These are phyloP conservation scores for Purpureocillium lavendulum DNA, from an alignment of 2,329 filamentous ascomycete species.

Conservation along the genomic window DNA sequence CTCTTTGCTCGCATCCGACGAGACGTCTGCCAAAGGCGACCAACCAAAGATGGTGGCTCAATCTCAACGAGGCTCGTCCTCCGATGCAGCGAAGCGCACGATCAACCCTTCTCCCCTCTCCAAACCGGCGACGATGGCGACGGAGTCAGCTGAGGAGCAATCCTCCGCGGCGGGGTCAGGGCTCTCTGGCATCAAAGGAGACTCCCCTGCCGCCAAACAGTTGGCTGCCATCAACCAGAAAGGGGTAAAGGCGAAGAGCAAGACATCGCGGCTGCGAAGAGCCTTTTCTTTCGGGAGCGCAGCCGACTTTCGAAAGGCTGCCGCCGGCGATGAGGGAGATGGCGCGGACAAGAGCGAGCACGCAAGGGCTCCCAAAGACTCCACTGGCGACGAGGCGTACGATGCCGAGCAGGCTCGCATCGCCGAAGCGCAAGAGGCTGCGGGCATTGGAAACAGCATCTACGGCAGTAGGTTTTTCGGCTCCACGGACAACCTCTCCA, in stretches of 20 bases:
- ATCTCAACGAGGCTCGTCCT: constrained; percentile 53
- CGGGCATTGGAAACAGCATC: constrained; percentile 85
- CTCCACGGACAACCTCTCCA: constrained; percentile 90
- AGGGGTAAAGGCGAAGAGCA: constrained; percentile 69
- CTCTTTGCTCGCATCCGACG: constrained; percentile 40
- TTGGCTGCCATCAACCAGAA: constrained; percentile 82
- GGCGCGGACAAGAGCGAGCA: constrained; percentile 21
- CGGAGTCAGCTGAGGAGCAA: constrained; percentile 38
- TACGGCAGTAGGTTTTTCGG: constrained; percentile 85
- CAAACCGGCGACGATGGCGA: constrained; percentile 56
- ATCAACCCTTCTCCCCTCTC: constrained; percentile 67
- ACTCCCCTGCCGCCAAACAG: constrained; percentile 73
- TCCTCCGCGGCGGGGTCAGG: constrained; percentile 23
- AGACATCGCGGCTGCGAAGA: constrained; percentile 75
- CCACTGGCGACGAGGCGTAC: constrained; percentile 53
- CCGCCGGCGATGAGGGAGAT: constrained; percentile 53
- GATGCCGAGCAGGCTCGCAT: constrained; percentile 89
- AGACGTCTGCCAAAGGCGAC: constrained; percentile 41
- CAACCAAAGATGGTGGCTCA: constrained; percentile 47
- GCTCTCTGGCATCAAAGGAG: constrained; percentile 26
- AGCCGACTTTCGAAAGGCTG: constrained; percentile 75
- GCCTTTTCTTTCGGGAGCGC: constrained; percentile 97
- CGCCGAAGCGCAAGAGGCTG: constrained; percentile 84
- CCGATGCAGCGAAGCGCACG: constrained; percentile 58
- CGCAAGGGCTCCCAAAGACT: constrained; percentile 59